These are phyloP conservation scores for Gnomoniopsis smithogilvyi DNA, from an alignment of 2,329 filamentous ascomycete species.

Conservation along the genomic window DNA sequence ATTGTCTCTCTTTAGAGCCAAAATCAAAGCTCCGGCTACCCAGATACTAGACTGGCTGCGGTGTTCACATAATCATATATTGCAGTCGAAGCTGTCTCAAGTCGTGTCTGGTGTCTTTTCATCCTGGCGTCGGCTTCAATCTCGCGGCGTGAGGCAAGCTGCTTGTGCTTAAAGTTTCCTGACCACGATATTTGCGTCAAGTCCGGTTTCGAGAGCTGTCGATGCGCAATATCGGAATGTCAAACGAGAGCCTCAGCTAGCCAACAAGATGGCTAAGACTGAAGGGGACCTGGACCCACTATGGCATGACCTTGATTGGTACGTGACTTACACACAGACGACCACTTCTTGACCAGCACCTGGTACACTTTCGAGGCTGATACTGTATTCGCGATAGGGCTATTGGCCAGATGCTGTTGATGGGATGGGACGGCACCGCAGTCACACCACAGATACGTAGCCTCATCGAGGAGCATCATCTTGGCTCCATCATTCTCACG, in stretches of 20 bases:
- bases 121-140: no score
- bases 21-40: not conserved
- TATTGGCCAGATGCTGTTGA: conserved; percentile 75
- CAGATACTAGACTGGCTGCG: not conserved
- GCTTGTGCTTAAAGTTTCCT: not conserved
- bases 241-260: not conserved
- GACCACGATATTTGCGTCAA: not conserved
- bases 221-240: conserved; percentile 1
- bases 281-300: conserved; percentile 55
- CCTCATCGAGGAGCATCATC: conserved; percentile 78
- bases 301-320: conserved; percentile 78
- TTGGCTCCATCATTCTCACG: conserved; percentile 82
- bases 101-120: not conserved
- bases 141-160: not conserved
- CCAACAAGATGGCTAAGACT: conserved; percentile 32
- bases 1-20: not conserved
- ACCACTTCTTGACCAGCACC: conserved; percentile 11
- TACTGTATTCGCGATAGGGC: conserved; percentile 47
- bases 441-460: conserved; percentile 79
- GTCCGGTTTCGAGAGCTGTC: not conserved
- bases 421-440: conserved; percentile 83
- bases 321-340: conserved; percentile 32
- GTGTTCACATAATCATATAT: not conserved
- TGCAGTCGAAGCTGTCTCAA: not conserved
- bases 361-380: conserved; percentile 19